Evolutionary conservation across 2,329 filamentous ascomycete genomes (phyloP), one percentile per base, ranked within the genome.

Genomic region (Trichoderma endophyticum): DNA sequence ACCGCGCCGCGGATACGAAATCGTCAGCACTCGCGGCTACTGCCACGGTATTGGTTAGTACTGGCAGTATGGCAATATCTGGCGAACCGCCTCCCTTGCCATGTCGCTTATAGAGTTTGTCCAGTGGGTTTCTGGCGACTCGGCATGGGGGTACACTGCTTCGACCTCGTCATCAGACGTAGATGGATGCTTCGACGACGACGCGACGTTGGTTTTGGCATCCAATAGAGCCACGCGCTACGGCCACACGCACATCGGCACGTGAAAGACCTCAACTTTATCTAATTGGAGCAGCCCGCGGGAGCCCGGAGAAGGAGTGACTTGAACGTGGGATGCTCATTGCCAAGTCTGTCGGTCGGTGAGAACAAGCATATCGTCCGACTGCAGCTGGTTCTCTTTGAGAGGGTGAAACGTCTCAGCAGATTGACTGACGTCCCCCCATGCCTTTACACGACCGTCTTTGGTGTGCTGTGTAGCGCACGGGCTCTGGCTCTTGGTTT

Each of bases 1-100:
- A 21, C 66, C 66, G 66, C 66, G 26, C 66, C 66, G 66, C 66
- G 56, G 56, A 60, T 21, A 48, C 65, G 54, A 43, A 59, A 39
- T 43, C 36, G 11, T 24, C 26, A 32, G 28, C 14, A 24, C 28
- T 65, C 28, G 63, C 43, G 51, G 15, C 43, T 21, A 65, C 30
- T 7, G 43, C 14, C 43, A 60, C 26, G 4, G 26, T 8, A 39
- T 24, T 18, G 21, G 32, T 6, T 18, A 59, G n/a, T 24, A 30
- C 59, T 43, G 24, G 14, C 21, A 48, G 14, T 8, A 30, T 43
- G 54, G 65, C 36, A 18, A 59, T 8, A 60, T 59, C 56, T 43
- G 65, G 32, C 65, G 34, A 39, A 18, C 18, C 11, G 51, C 8
- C 18, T 48, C 26, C 34, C 12, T 30, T 15, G 26, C 32, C 21